phyloP scores from a whole-genome alignment of 2,329 filamentous ascomycete genomes.

The Chaetoscypha palmicola region DNA sequence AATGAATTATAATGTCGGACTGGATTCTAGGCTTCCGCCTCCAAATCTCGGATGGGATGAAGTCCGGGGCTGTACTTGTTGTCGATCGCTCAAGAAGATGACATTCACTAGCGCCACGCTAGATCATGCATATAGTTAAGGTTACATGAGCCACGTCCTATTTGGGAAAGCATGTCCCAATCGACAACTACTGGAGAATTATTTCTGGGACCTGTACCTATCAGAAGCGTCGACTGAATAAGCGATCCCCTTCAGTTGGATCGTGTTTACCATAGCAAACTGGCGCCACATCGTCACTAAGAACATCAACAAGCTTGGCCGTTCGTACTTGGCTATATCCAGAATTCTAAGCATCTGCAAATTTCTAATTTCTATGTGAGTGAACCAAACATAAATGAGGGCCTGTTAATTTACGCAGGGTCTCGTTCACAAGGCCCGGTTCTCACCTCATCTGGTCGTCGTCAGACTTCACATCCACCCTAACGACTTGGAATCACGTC shows the following conservation, averaged over 20 bases:
- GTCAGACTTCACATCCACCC: no score
- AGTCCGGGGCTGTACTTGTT: slow-evolving; percentile 4
- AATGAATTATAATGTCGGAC: background rate
- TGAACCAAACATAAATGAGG: no score
- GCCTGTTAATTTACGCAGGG: no score
- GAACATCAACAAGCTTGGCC: no score
- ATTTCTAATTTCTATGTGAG: no score
- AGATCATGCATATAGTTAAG: slow-evolving; percentile 14
- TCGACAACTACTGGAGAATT: no score
- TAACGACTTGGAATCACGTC: no score
- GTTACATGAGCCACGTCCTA: background rate
- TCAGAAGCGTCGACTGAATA: background rate
- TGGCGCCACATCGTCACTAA: background rate
- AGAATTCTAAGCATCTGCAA: no score
- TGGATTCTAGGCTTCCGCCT: slow-evolving; percentile 1
- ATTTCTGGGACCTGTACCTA: no score
- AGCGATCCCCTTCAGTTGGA: background rate
- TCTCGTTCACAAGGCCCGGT: no score
- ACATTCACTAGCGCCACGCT: background rate
- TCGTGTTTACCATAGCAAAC: background rate
- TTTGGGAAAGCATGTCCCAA: background rate
- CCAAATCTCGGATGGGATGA: slow-evolving; percentile 4
- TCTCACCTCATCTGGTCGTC: no score
- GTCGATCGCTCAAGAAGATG: slow-evolving; percentile 7
- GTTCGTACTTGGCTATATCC: no score